These are phyloP conservation scores for Anthoceros angustus DNA, from an alignment of 225 moss, liverwort and hornwort genomes.

Conservation along the genomic window DNA sequence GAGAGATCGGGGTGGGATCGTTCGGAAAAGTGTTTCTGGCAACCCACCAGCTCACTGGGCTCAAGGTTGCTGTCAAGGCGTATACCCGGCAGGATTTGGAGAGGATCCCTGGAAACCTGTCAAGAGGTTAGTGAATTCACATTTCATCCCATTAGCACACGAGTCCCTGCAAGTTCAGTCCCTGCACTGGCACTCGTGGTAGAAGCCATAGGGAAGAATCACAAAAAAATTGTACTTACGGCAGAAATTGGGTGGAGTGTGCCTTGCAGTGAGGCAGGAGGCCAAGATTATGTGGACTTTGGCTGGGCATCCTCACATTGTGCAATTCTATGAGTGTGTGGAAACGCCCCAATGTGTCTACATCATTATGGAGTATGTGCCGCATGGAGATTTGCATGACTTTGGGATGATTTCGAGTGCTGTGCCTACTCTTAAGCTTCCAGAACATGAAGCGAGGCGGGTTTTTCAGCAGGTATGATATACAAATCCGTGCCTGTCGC, in stretches of 20 bases:
- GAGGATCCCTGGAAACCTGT: neutral
- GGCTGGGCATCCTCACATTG: neutral
- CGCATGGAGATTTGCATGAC: neutral
- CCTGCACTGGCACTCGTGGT: too few relatives aligned
- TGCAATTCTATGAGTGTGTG: constrained; percentile 1
- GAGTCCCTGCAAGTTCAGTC: too few relatives aligned
- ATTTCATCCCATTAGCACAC: neutral
- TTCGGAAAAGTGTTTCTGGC: neutral
- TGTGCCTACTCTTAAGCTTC: neutral
- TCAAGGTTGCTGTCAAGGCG: constrained; percentile 1
- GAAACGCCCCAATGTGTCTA: neutral
- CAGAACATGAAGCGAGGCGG: neutral
- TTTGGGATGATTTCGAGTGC: neutral
- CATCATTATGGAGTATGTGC: neutral
- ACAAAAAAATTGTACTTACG: neutral
- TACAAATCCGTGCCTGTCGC: neutral
- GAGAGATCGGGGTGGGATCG: neutral
- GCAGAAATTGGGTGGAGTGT: neutral
- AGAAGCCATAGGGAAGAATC: too few relatives aligned
- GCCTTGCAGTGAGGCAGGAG: neutral
- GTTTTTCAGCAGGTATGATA: neutral
- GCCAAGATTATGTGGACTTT: neutral
- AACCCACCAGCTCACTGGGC: neutral
- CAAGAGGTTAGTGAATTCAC: neutral
- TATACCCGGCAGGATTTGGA: neutral